These are phyloP conservation scores for Kuraishia hungarica DNA, from an alignment of 805 yeast species.

Conservation along the genomic window DNA sequence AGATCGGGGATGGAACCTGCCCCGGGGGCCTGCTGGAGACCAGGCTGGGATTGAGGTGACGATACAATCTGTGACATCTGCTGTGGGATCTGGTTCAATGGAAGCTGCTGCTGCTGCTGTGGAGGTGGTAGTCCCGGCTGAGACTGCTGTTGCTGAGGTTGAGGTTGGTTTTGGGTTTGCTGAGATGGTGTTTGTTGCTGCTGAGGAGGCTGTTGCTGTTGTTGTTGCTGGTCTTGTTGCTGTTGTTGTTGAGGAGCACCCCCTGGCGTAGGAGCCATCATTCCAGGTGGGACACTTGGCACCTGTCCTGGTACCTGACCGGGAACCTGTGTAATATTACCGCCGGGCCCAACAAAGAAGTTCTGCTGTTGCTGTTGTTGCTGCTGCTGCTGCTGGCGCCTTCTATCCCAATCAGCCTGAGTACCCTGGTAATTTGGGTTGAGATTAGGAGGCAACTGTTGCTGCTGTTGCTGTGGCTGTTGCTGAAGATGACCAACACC, in stretches of 20 bases:
- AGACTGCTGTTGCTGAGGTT: conserved; percentile 48
- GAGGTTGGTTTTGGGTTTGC: conserved; percentile 5
- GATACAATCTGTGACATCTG: not conserved
- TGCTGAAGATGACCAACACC: not conserved
- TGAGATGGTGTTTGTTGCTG: conserved; percentile 8
- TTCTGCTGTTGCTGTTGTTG: conserved; percentile 6
- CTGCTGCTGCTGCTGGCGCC: conserved; percentile 1
- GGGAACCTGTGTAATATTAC: not conserved
- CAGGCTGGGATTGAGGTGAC: conserved; percentile 9
- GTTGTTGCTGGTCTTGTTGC: conserved; percentile 3
- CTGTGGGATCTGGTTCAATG: conserved; percentile 9
- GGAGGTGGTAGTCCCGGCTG: conserved; percentile 28
- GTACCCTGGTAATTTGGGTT: not conserved
- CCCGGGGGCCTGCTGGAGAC: conserved; percentile 13
- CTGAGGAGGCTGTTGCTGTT: conserved; percentile 6
- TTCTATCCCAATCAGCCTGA: not conserved
- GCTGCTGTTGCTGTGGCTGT: conserved; percentile 2
- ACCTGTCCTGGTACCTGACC: not conserved
- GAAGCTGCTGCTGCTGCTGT: conserved; percentile 9
- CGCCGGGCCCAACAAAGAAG: conserved; percentile 1
- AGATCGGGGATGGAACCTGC: conserved; percentile 41
- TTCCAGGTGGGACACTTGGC: not conserved
- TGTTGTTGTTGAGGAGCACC: not conserved
- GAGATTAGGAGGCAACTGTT: not conserved
- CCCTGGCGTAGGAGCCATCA: not conserved